These are phyloP conservation scores for Entomortierella chlamydospora DNA, from an alignment of 192 early-diverging fungal genomes.

Conservation along the genomic window DNA sequence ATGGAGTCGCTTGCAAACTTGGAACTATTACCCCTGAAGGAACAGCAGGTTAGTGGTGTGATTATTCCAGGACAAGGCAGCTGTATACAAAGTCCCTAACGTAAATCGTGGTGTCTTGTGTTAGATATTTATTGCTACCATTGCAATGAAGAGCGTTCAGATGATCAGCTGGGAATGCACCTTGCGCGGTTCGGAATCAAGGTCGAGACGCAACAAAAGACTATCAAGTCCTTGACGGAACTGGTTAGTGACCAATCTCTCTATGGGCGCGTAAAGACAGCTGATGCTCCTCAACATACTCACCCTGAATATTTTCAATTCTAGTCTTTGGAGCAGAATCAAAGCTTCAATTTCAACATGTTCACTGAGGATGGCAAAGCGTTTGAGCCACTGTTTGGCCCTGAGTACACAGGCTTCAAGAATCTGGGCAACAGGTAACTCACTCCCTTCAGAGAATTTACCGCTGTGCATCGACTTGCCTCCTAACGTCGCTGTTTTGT, in stretches of 20 bases:
- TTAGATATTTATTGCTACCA: constrained; percentile 86
- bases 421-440: constrained; percentile 93
- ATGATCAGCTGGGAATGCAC: constrained; percentile 83
- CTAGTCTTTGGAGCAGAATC: constrained; percentile 94
- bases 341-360: constrained; percentile 98
- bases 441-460: background rate
- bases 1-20: constrained; percentile 89
- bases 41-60: constrained; percentile 74
- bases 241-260: constrained; percentile 63
- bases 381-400: constrained; percentile 85
- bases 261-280: background rate
- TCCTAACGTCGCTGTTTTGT: background rate
- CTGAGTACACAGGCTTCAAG: constrained; percentile 91
- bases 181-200: constrained; percentile 92
- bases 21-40: constrained; percentile 99
- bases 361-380: constrained; percentile 93
- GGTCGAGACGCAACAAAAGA: constrained; percentile 85
- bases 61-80: constrained; percentile 5
- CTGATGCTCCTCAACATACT: background rate
- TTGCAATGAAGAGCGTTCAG: constrained; percentile 85
- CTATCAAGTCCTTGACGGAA: constrained; percentile 92
- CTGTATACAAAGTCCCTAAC: background rate
- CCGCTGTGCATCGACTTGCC: background rate
- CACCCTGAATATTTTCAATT: background rate
- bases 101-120: background rate